A percentile compares a stretch with the other conserved stretches of the same genome.
Evolutionary conservation across 2,329 filamentous ascomycete genomes (phyloP).

Genomic region (Ascochyta lentis): DNA sequence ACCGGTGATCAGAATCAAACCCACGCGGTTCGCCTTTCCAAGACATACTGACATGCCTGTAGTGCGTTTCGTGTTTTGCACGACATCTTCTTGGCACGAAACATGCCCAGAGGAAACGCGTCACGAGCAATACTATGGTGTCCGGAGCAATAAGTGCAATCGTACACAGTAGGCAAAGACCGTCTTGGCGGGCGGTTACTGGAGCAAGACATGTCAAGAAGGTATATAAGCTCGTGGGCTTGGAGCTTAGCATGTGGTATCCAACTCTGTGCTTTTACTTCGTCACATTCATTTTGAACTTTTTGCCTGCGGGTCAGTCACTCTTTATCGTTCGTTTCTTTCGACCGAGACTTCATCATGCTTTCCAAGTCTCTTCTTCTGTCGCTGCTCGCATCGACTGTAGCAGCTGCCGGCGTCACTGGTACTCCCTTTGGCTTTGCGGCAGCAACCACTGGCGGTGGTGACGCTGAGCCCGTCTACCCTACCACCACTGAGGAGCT

Average conservation of each 20-base stretch:
- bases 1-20: constrained; percentile 5
- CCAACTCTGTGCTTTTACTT: neutral
- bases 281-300: constrained; percentile 6
- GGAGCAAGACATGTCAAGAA: neutral
- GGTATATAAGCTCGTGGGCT: neutral
- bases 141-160: neutral
- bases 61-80: constrained; percentile 11
- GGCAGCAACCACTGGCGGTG: constrained; percentile 24
- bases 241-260: neutral
- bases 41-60: constrained; percentile 1
- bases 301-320: constrained; percentile 14
- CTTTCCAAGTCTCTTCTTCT: constrained; percentile 16
- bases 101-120: constrained; percentile 6
- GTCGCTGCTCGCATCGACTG: constrained; percentile 12
- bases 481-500: constrained; percentile 27
- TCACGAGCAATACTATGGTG: neutral
- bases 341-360: constrained; percentile 4
- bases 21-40: neutral
- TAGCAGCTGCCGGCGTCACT: constrained; percentile 19
- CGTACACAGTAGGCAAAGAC: neutral
- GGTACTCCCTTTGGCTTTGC: constrained; percentile 26
- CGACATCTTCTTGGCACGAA: constrained; percentile 1
- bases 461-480: constrained; percentile 22
- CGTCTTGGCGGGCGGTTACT: neutral
- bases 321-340: constrained; percentile 9